Conservation (phyloP, 2,329 filamentous ascomycete genomes). For the Thelonectria discophora region DNA sequence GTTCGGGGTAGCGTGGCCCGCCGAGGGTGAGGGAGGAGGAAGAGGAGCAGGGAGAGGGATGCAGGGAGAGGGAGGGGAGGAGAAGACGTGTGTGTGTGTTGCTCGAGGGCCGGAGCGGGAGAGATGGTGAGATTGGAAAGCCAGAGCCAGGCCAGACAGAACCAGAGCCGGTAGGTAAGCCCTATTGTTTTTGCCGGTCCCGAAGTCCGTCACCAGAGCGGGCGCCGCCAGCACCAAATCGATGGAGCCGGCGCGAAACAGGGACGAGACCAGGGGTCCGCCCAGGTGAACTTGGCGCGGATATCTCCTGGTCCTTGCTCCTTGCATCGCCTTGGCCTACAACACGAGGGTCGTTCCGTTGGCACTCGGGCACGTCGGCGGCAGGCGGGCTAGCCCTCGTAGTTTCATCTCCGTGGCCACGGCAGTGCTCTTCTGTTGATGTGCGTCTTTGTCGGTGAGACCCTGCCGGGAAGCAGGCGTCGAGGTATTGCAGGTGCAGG, state of each 20-base stretch:
- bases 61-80: too few species aligned
- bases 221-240: constrained; percentile 44
- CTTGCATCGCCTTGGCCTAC: constrained; percentile 34
- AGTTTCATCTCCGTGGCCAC: not conserved
- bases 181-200: constrained; percentile 11
- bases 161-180: constrained; percentile 18
- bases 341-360: constrained; percentile 44
- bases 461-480: not conserved
- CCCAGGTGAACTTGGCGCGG: constrained; percentile 48
- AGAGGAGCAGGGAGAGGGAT: too few species aligned
- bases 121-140: too few species aligned
- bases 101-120: too few species aligned
- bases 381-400: not conserved
- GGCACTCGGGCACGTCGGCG: constrained; percentile 21
- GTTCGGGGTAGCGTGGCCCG: constrained; percentile 33
- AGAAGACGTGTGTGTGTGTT: not conserved
- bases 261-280: constrained; percentile 44
- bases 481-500: not conserved
- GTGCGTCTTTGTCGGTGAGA: constrained; percentile 2
- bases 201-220: constrained; percentile 14
- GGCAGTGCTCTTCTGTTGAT: not conserved
- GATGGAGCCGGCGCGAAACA: constrained; percentile 5
- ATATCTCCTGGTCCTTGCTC: constrained; percentile 43
- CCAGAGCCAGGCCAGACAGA: not conserved
- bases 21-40: constrained; percentile 16